Evolutionary conservation across 208 protist species (phyloP).

Genomic region (Trichomonas vaginalis): DNA sequence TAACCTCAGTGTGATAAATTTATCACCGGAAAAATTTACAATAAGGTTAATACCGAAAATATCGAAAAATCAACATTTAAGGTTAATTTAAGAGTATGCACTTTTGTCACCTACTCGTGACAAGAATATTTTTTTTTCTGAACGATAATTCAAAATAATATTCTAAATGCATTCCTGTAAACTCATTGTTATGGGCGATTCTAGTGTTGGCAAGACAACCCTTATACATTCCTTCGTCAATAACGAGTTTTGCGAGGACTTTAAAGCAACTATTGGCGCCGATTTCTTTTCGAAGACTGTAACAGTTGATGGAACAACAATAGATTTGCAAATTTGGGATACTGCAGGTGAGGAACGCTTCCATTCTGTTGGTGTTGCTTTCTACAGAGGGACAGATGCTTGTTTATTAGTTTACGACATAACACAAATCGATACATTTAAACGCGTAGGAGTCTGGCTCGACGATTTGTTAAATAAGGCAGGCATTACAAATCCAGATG

Average conservation of each 20-base stretch:
- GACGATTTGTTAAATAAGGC: neutral
- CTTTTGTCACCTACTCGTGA: no score
- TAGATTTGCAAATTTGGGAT: constrained; percentile 19
- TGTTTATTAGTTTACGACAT: constrained; percentile 16
- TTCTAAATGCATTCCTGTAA: neutral
- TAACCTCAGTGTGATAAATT: no score
- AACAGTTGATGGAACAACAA: neutral
- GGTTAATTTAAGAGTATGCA: no score
- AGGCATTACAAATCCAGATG: neutral
- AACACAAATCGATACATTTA: neutral
- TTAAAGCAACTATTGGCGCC: constrained; percentile 20
- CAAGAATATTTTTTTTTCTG: no score
- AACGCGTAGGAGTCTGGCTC: neutral
- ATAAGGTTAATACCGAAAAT: no score
- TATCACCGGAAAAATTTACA: no score
- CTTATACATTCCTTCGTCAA: neutral
- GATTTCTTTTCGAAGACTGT: constrained; percentile 16
- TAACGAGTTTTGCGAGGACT: neutral
- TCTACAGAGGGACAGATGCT: constrained; percentile 15
- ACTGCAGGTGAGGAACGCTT: constrained; percentile 4
- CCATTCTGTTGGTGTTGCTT: neutral
- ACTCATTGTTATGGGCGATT: neutral
- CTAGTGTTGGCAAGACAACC: neutral
- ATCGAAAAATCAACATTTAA: no score
- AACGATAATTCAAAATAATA: no score